Evolutionary conservation across 164 flowering plant genomes (phyloP).

Genomic region (Pachysandra terminalis): DNA sequence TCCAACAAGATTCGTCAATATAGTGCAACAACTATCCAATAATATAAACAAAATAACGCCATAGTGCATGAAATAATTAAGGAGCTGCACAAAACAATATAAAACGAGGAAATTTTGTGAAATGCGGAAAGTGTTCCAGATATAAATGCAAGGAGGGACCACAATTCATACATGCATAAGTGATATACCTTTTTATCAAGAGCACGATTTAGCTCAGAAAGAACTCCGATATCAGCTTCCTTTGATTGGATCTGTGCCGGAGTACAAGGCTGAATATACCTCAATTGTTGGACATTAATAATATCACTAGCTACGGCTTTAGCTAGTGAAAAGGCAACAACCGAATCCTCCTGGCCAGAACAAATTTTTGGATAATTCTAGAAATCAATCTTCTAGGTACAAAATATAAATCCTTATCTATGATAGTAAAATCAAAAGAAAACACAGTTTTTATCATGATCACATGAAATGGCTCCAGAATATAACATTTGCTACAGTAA

Average conservation of each 20-base stretch:
- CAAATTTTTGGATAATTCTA: not conserved
- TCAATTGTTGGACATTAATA: slow-evolving; percentile 29
- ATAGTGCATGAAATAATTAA: no score
- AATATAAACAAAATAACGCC: no score
- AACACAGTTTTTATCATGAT: not conserved
- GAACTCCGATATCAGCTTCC: slow-evolving; percentile 66
- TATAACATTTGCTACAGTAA: not conserved
- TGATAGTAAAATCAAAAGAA: not conserved
- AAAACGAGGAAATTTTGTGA: no score
- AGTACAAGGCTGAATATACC: slow-evolving; percentile 35
- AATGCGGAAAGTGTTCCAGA: no score
- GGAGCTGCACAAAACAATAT: no score
- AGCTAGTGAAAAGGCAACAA: slow-evolving; percentile 31
- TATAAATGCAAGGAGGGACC: no score
- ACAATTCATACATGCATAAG: no score
- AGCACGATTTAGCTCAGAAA: slow-evolving; percentile 52
- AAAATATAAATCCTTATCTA: not conserved
- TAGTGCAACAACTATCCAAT: no score
- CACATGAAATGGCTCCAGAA: not conserved
- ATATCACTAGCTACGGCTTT: slow-evolving; percentile 40
- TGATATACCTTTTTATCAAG: slow-evolving; percentile 54
- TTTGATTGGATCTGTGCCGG: slow-evolving; percentile 50
- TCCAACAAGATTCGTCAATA: no score
- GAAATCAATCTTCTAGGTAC: no score
- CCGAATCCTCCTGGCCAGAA: slow-evolving; percentile 32